These are phyloP conservation scores for Metroxylon sagu DNA, from an alignment of 176 grass and related monocot genomes.

Conservation along the genomic window DNA sequence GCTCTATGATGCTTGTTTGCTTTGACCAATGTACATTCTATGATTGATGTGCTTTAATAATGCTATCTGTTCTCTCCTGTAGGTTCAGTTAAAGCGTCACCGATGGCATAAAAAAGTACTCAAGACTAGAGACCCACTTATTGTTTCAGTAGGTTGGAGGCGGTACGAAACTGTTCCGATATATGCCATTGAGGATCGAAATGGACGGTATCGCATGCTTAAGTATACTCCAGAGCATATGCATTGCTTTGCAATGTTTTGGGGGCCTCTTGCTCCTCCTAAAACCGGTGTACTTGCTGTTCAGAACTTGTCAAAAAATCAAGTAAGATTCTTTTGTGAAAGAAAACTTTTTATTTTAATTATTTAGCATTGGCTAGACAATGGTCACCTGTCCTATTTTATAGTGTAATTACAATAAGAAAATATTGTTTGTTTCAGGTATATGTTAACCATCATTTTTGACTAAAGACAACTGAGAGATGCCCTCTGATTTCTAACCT, in stretches of 20 bases:
- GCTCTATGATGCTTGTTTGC: no score
- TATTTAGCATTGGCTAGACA: no score
- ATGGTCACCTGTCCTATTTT: no score
- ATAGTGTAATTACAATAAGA: no score
- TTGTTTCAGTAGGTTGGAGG: conserved; percentile 88
- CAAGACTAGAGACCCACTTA: conserved; percentile 85
- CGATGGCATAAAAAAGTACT: conserved; percentile 92
- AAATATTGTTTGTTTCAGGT: no score
- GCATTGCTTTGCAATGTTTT: conserved; percentile 97
- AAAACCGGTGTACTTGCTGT: conserved; percentile 86
- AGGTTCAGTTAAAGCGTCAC: conserved; percentile 80
- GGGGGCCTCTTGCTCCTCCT: conserved; percentile 89
- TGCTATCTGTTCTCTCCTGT: neutral
- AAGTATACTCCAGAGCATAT: conserved; percentile 99
- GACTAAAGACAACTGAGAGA: no score
- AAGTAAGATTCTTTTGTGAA: conserved; percentile 28
- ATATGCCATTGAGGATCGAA: conserved; percentile 80
- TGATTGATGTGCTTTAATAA: no score
- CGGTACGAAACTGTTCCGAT: conserved; percentile 80
- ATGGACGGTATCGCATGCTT: conserved; percentile 85
- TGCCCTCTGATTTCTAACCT: no score
- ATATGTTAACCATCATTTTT: no score
- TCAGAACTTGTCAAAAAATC: conserved; percentile 59
- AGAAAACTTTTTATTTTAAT: neutral
- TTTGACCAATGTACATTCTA: no score